Conservation (phyloP, 2,329 filamentous ascomycete genomes). For the Scedosporium aurantiacum region DNA sequence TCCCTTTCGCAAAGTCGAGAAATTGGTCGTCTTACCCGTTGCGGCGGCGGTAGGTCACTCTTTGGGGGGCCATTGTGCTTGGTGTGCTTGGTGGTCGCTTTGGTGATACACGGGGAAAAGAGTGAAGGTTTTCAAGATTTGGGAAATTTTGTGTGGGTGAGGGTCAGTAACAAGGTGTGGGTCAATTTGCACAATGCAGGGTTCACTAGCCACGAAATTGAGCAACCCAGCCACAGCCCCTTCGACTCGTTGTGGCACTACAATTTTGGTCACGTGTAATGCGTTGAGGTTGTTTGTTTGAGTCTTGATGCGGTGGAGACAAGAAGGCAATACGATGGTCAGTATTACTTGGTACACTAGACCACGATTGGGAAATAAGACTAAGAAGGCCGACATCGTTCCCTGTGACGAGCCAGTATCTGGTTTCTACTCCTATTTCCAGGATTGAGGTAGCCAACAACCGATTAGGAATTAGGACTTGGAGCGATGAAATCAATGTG, state of each 20-base stretch:
- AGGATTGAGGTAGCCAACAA: too few species aligned
- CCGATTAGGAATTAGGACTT: too few species aligned
- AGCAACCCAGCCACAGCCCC: background rate
- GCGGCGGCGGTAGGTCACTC: constrained; percentile 63
- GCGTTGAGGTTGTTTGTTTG: too few species aligned
- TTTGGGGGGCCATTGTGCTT: constrained; percentile 47
- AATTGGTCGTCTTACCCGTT: constrained; percentile 54
- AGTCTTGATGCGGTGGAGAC: too few species aligned
- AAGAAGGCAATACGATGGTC: too few species aligned
- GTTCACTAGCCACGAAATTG: background rate
- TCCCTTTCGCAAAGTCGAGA: background rate
- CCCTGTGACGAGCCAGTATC: too few species aligned
- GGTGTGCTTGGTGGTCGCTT: constrained; percentile 24
- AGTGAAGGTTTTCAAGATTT: constrained; percentile 30
- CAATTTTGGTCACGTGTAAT: too few species aligned
- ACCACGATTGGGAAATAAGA: too few species aligned
- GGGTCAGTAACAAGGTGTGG: constrained; percentile 11
- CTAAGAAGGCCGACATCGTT: too few species aligned
- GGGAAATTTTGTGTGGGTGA: constrained; percentile 31
- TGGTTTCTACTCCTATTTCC: too few species aligned
- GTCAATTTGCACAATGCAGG: constrained; percentile 2
- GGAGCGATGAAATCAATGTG: too few species aligned
- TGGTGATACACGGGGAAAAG: constrained; percentile 19
- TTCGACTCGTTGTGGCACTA: background rate
- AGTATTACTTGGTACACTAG: too few species aligned